Base-by-base conservation (phyloP, 2,329 filamentous ascomycete species). In the Pseudocercospora pini-densiflorae region DNA sequence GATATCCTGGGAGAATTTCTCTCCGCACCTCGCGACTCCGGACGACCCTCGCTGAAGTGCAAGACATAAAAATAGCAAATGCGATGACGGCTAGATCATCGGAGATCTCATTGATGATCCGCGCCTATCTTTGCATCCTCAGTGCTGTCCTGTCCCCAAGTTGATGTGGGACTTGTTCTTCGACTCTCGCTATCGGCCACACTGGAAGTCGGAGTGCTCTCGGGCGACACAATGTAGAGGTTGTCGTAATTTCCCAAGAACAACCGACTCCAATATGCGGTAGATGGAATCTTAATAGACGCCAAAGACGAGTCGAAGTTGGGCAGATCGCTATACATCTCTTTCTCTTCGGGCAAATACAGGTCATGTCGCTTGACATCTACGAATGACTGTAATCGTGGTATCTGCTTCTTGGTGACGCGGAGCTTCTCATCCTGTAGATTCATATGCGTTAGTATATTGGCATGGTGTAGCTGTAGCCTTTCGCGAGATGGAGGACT, bases 141-240 rank as follows among this genome's bases (percentile, higher is more conserved):
- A 10, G 23, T 27, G 55, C 71, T 72, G 14, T 70, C 67, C 61
- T 68, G 61, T n/a, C 68, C 72, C 71, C 71, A 76, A 19, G 68
- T 75, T 61, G 67, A 73, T 16, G 72, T 74, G 19, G 75, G 75
- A 63, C 72, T 75, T n/a, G 70, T 58, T 27, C 73, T 67, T 49
- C 70, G 72, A 63, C 74, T 76, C n/a, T 73, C 74, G n/a, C 69
- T 65, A 21, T 72, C 74, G 40, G 68, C 33, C 21, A 74, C 55
- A 57, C 77, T 78, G 45, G 70, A 71, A 6, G 62, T 76, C 33
- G 79, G 78, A 47, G 78, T 80, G 45, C 71, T 78, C 49, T 81
- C 79, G 19, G 80, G 77, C 58, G 78, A 81, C 19, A 85, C 80
- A 66, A 85, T 84, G 73, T 81, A 85, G n/a, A 85, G 77, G 40